Conservation (phyloP, 2,329 filamentous ascomycete species). For the Sclerotinia nivalis region DNA sequence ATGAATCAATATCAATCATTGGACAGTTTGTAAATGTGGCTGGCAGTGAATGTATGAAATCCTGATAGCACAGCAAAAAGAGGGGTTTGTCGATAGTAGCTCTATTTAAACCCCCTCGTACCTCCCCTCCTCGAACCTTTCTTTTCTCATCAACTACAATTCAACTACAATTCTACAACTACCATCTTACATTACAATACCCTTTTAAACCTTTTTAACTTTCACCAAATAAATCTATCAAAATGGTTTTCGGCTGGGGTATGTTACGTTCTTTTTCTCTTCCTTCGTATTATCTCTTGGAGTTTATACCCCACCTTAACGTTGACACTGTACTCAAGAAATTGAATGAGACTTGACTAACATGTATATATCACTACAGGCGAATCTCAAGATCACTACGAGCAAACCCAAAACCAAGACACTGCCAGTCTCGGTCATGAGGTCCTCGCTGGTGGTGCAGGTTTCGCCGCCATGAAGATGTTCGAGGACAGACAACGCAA, state of each 20-base stretch:
- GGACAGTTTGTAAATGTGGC: neutral
- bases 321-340: neutral
- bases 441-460: slow-evolving; percentile 71
- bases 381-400: slow-evolving; percentile 47
- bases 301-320: neutral
- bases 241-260: slow-evolving; percentile 39
- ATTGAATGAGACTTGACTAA: neutral
- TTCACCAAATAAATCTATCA: slow-evolving; percentile 29
- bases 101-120: slow-evolving; percentile 26
- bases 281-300: slow-evolving; percentile 1
- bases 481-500: slow-evolving; percentile 74
- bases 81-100: neutral
- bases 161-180: neutral
- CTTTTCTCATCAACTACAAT: slow-evolving; percentile 4
- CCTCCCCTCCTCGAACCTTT: neutral
- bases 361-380: slow-evolving; percentile 37
- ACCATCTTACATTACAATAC: neutral
- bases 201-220: slow-evolving; percentile 10
- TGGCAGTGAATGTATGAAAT: neutral
- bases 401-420: slow-evolving; percentile 50
- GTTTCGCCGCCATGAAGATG: slow-evolving; percentile 77
- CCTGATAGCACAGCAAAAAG: neutral
- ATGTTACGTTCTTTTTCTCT: neutral
- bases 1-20: no score
- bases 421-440: slow-evolving; percentile 70